phyloP scores from a whole-genome alignment of 2,329 filamentous ascomycete genomes.

The Apiospora aurea region DNA sequence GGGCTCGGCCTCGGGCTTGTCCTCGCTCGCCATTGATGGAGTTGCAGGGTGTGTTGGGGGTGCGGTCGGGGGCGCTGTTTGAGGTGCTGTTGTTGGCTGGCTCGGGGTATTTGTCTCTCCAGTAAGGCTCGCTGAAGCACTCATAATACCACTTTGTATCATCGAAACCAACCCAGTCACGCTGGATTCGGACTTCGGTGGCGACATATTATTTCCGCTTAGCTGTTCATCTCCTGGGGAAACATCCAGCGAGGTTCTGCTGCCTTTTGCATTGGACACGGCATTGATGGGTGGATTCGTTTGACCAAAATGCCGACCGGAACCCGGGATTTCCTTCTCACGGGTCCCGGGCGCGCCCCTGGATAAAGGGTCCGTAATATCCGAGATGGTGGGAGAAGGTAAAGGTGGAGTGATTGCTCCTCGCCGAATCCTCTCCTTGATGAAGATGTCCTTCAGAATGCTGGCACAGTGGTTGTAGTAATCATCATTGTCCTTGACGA shows the following conservation, averaged over 20 bases:
- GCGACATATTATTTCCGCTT: conserved; percentile 27
- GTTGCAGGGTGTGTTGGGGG: conserved; percentile 46
- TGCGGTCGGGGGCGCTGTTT: conserved; percentile 4
- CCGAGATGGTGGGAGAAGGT: conserved; percentile 55
- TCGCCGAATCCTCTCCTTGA: conserved; percentile 75
- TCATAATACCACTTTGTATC: conserved; percentile 46
- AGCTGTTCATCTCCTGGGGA: conserved; percentile 35
- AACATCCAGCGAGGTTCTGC: conserved; percentile 27
- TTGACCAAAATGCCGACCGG: conserved; percentile 16
- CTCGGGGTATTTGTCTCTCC: conserved; percentile 12
- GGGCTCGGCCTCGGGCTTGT: conserved; percentile 33
- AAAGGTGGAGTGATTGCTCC: conserved; percentile 65
- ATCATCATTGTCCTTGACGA: conserved; percentile 98
- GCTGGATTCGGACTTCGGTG: conserved; percentile 36
- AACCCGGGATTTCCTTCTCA: conserved; percentile 45
- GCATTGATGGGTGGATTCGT: conserved; percentile 31
- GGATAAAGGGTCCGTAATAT: conserved; percentile 45
- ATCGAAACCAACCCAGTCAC: conserved; percentile 39
- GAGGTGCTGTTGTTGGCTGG: conserved; percentile 16
- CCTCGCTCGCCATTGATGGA: conserved; percentile 44
- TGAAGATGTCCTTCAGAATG: conserved; percentile 87
- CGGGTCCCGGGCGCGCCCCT: conserved; percentile 29
- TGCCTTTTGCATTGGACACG: conserved; percentile 31
- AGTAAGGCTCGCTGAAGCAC: conserved; percentile 26
- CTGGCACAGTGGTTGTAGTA: conserved; percentile 93